A percentile compares a stretch with the other conserved stretches of the same genome.
phyloP scores from a whole-genome alignment of 139 green algal species.

The Tetraselmis chui region DNA sequence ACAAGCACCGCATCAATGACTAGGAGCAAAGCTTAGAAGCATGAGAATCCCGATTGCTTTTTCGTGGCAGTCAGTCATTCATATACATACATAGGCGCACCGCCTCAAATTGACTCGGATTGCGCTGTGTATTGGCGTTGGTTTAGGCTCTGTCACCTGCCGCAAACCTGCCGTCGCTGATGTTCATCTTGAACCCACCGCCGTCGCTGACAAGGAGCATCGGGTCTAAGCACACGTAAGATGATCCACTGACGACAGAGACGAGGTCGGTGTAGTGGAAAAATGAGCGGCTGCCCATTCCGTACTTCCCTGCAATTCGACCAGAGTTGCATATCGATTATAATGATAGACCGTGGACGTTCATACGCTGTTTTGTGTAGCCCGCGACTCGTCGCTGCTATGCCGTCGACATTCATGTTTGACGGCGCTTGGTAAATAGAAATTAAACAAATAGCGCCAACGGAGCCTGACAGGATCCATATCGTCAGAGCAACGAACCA shows the following conservation, averaged over 20 bases:
- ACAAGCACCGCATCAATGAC: background rate
- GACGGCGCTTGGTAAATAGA: background rate
- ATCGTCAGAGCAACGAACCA: too few relatives aligned
- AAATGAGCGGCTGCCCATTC: background rate
- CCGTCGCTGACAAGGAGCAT: background rate
- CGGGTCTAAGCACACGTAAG: background rate
- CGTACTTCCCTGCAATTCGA: background rate
- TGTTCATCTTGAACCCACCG: background rate
- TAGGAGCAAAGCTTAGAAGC: background rate
- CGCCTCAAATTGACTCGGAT: background rate
- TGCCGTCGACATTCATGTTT: background rate
- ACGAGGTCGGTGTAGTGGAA: background rate
- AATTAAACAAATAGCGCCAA: too few relatives aligned
- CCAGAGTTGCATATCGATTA: background rate
- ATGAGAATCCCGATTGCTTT: too few relatives aligned
- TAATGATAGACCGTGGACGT: too few relatives aligned
- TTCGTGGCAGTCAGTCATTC: background rate
- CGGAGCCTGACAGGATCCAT: too few relatives aligned
- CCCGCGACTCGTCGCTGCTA: too few relatives aligned
- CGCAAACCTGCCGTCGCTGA: background rate
- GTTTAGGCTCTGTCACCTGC: too few relatives aligned
- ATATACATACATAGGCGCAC: background rate
- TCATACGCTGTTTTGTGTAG: too few relatives aligned
- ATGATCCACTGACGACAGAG: background rate
- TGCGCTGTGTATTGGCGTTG: too few relatives aligned